A percentile compares a stretch with the other conserved stretches of the same genome.
phyloP scores from a whole-genome alignment of 1,284 basidiomycete species.

The Puccinia polysora region DNA sequence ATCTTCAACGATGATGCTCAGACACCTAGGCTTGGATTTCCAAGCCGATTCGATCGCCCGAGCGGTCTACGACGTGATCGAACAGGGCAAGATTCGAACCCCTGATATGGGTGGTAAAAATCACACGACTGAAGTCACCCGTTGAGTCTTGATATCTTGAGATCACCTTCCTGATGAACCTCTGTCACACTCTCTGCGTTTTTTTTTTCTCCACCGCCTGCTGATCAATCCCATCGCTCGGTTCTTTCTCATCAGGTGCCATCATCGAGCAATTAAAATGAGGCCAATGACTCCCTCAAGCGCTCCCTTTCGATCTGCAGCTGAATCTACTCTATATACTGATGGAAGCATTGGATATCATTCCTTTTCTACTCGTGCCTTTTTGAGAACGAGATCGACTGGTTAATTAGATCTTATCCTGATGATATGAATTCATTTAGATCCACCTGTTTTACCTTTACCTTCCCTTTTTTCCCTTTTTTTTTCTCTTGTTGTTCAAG shows the following conservation, averaged over 20 bases:
- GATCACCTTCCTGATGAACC: too few species aligned
- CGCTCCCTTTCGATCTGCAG: neutral
- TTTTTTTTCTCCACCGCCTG: neutral
- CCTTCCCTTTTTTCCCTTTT: too few species aligned
- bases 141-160: too few species aligned
- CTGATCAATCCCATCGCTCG: neutral
- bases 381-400: neutral
- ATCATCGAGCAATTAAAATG: conserved; percentile 33
- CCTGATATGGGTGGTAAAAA: conserved; percentile 84
- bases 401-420: neutral
- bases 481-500: too few species aligned
- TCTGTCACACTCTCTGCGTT: neutral
- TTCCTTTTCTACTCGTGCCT: neutral
- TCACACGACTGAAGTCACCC: conserved; percentile 33
- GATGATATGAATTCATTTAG: too few species aligned
- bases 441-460: too few species aligned
- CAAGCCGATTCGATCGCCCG: conserved; percentile 92
- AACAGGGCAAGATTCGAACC: conserved; percentile 80
- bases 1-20: conserved; percentile 95
- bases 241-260: conserved; percentile 7
- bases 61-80: conserved; percentile 89
- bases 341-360: neutral
- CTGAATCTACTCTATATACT: too few species aligned
- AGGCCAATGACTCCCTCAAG: neutral
- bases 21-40: conserved; percentile 91